Evolutionary conservation across 164 flowering plant genomes (phyloP).

Genomic region (Buxus sempervirens): DNA sequence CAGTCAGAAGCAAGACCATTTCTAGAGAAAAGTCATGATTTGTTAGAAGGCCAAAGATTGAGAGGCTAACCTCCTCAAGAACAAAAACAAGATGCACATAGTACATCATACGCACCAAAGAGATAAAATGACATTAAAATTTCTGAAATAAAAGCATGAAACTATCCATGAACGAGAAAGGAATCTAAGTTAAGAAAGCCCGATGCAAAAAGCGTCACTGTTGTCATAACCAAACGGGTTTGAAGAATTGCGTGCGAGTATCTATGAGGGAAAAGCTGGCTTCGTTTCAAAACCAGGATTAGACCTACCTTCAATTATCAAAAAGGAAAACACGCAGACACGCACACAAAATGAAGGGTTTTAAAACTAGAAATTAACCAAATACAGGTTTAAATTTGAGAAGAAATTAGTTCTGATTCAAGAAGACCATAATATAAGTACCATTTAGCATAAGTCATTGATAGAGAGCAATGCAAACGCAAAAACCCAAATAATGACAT

Average conservation of each 20-base stretch:
- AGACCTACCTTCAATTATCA: background rate
- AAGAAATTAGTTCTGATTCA: too few species aligned
- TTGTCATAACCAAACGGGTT: background rate
- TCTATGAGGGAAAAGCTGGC: background rate
- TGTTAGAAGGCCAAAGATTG: background rate
- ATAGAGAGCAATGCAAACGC: too few species aligned
- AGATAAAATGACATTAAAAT: background rate
- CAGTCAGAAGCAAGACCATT: conserved; percentile 6
- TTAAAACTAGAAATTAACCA: too few species aligned
- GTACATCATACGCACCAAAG: background rate
- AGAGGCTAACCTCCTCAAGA: background rate
- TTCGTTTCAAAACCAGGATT: background rate
- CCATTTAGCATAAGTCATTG: too few species aligned
- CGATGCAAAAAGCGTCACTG: background rate
- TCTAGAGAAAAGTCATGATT: background rate
- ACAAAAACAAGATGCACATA: background rate
- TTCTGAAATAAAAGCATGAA: background rate
- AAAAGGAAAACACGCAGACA: too few species aligned
- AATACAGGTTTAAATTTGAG: too few species aligned
- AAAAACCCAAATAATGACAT: too few species aligned
- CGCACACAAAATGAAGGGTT: too few species aligned
- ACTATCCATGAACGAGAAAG: background rate
- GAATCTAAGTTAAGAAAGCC: background rate
- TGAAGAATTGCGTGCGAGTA: background rate
- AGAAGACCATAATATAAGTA: too few species aligned